Evolutionary conservation across 129 eudicot genomes (phyloP), one percentile per base, ranked within the genome.

Genomic region (Saposhnikovia divaricata): DNA sequence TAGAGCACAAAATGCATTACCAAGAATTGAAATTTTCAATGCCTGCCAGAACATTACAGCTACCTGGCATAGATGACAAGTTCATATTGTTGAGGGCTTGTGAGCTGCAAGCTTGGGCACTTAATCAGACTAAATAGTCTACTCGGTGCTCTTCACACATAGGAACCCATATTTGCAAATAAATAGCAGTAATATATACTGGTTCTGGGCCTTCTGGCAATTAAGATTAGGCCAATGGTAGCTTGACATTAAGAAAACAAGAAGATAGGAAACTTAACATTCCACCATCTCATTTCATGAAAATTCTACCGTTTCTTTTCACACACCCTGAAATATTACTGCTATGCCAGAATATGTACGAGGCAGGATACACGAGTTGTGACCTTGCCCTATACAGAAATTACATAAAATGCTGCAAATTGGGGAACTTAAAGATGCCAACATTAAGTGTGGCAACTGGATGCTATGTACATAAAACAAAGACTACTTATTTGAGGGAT

Each of bases 361-460:
- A 87, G 93, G 93, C 81, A 78, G 83, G 80, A 81, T 83, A 86
- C 83, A 81, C 72, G 39, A 76, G 71, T 47, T 69, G 81, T 63
- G 65, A 87, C 96, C 92, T 88, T 88, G 91, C 87, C 82, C 92
- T 87, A 84, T 91, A 91, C 96, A 88, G 70, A 86, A 3, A 73
- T 83, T 80, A 83, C 88, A 89, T 37, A 48, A 83, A 80, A 83
- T 57, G 78, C 14, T 59, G 28, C 28, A 2, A 59, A 59, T 0
- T 8, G 11, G 28, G 31, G 25, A 23, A 21, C 25, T 55, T 0
- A 6, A 55, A 55, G 27, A 21, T 6, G 28, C 66, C 66, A 23
- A 59, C 66, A n/a, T 51, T 13, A 13, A 47, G 18, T 50, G 23
- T 50, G 21, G 57, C 21, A 51, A 51, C 59, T 18, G 59, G 59